Evolutionary conservation across 2,329 filamentous ascomycete species (phyloP), one percentile per base, ranked within the genome.

Genomic region (Blumeria hordei): DNA sequence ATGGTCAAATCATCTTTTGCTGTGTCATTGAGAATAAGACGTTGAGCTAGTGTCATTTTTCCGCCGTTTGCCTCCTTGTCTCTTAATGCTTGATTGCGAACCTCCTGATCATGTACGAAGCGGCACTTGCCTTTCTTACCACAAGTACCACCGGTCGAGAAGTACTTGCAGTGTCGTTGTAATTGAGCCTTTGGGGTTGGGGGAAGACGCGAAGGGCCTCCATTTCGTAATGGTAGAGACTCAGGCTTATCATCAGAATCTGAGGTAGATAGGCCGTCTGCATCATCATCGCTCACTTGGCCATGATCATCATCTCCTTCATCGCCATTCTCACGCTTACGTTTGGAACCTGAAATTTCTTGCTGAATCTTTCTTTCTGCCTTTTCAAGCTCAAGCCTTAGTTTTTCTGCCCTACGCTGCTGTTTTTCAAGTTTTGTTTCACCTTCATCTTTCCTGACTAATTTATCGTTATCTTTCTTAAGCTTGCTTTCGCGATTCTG

Each of bases 81-180:
- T 62, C 73, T 74, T 52, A 82, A 70, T 56, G 78, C 78, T 59
- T 76, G 76, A 62, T 79, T 76, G 60, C 79, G 73, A 56, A 80
- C 74, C 58, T 75, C 74, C 16, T 74, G 72, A 64, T 83, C 79
- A 65, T 83, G 79, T 59, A 81, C 77, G 68, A 83, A 83, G 68
- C 79, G 79, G 71, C 79, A 83, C 77, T 82, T 82, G 77, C 77
- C 77, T 74, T 81, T 81, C 73, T 83, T 83, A 54, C 78, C 79
- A 67, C 79, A 83, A 56, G 72, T 79, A 58, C 79, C 79, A 60
- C 79, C 79, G 54, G 78, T 82, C 41, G 78, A 80, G 64, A 76
- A 83, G 66, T 83, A 83, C 68, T 83, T 83, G 75, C 79, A 83
- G 63, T 81, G 78, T 59, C 75, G 77, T 53, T 75, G 73, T 44